Conservation (phyloP, 305 asterid species). For the Fraxinus velutina region DNA sequence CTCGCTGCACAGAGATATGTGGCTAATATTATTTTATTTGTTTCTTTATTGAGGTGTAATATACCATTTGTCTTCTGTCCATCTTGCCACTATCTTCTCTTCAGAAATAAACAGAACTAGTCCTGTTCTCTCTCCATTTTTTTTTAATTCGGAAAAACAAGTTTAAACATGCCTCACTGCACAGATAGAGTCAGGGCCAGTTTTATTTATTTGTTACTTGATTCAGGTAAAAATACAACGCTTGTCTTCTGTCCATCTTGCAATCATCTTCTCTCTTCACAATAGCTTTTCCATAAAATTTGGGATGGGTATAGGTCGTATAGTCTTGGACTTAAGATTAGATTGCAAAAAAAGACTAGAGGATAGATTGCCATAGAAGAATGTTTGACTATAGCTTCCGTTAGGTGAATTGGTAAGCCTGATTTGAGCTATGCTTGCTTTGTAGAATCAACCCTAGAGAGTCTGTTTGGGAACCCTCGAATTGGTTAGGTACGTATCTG, state of each 20-base stretch:
- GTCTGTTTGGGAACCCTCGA: neutral
- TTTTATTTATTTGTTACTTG: neutral
- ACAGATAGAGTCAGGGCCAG: neutral
- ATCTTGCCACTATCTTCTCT: neutral
- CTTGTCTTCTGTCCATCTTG: neutral
- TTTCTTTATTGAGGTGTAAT: neutral
- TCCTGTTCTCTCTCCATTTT: neutral
- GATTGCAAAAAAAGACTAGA: neutral
- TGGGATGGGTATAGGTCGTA: neutral
- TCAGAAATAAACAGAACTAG: neutral
- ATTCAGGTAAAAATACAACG: neutral
- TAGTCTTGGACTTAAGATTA: neutral
- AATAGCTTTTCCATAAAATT: neutral
- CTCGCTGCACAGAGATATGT: neutral
- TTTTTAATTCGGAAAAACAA: neutral
- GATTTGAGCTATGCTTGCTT: neutral
- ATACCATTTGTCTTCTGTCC: neutral
- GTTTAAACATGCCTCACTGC: slow-evolving; percentile 4
- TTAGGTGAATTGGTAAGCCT: neutral
- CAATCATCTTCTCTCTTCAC: neutral
- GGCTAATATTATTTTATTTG: neutral
- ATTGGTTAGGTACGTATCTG: neutral
- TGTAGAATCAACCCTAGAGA: neutral
- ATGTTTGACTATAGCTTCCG: neutral
- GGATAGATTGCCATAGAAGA: neutral